phyloP scores from a whole-genome alignment of 768 basidiomycete species.

The Termitomyces sp. region DNA sequence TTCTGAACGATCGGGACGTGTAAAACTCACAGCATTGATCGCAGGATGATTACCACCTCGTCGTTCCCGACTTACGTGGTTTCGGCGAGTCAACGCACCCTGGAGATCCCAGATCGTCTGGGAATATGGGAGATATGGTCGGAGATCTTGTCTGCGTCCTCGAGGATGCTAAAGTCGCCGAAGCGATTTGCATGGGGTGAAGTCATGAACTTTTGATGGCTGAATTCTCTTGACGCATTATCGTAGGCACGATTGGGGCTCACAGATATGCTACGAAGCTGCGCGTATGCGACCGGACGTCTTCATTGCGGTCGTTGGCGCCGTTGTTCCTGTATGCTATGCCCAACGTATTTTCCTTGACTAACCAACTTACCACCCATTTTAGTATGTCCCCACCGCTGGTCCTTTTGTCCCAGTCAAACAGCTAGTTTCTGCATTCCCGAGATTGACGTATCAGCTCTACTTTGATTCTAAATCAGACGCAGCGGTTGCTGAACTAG shows the following conservation, averaged over 20 bases:
- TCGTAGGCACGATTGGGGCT: conserved; percentile 74
- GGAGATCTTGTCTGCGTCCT: conserved; percentile 66
- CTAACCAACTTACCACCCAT: neutral
- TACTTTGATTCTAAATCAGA: conserved; percentile 55
- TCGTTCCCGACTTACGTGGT: conserved; percentile 66
- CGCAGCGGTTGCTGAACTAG: conserved; percentile 51
- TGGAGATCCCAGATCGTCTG: conserved; percentile 57
- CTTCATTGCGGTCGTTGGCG: conserved; percentile 56
- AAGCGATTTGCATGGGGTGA: conserved; percentile 65
- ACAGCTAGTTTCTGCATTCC: conserved; percentile 38
- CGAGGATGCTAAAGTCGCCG: conserved; percentile 43
- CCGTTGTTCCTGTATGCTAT: conserved; percentile 54
- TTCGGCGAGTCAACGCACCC: conserved; percentile 71
- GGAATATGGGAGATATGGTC: conserved; percentile 58
- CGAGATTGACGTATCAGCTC: conserved; percentile 60
- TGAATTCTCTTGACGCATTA: neutral
- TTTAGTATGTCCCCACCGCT: conserved; percentile 59
- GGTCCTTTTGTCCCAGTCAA: conserved; percentile 48
- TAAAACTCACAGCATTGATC: neutral
- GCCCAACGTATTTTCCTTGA: neutral
- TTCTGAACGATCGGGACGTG: neutral
- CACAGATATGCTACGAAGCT: conserved; percentile 65
- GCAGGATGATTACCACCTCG: conserved; percentile 59
- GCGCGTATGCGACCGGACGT: conserved; percentile 67
- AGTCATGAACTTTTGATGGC: conserved; percentile 11